Conservation (phyloP, 805 yeast species). For the Yarrowia sp. region DNA sequence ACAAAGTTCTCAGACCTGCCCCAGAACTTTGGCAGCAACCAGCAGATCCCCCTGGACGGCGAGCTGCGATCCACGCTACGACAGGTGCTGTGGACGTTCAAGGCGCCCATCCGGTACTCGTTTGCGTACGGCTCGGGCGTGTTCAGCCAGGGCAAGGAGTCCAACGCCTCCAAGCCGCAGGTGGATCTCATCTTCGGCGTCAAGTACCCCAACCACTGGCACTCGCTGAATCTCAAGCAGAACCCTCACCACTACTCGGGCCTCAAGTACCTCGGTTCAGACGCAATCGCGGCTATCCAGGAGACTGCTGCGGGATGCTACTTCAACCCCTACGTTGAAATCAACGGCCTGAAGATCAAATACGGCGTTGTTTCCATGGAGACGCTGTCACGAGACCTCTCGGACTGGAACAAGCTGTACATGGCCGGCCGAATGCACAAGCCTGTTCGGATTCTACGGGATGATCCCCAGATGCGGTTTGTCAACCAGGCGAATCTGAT, state of each 20-base stretch:
- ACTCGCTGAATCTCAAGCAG: constrained; percentile 68
- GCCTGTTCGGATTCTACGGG: constrained; percentile 80
- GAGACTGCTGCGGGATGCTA: constrained; percentile 87
- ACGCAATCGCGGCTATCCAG: constrained; percentile 64
- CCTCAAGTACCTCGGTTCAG: constrained; percentile 65
- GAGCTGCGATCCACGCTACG: constrained; percentile 56
- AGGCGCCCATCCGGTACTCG: constrained; percentile 76
- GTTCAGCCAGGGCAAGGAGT: constrained; percentile 68
- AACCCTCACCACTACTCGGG: constrained; percentile 81
- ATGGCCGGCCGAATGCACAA: constrained; percentile 93
- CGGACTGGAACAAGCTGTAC: constrained; percentile 86
- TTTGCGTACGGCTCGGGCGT: constrained; percentile 98
- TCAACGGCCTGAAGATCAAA: constrained; percentile 68
- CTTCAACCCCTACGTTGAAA: constrained; percentile 85
- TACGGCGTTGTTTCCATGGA: constrained; percentile 83
- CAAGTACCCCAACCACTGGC: constrained; percentile 77
- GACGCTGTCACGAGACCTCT: constrained; percentile 68
- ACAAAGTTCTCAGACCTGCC: constrained; percentile 57
- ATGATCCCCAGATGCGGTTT: constrained; percentile 66
- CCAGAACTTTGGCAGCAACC: constrained; percentile 65
- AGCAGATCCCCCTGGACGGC: constrained; percentile 57
- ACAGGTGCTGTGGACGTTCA: constrained; percentile 61
- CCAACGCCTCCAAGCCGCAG: constrained; percentile 61
- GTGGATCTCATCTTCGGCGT: constrained; percentile 88
- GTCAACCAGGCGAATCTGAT: constrained; percentile 78